Conservation (phyloP, 331 rosid genomes). For the Pyracantha coccinea region DNA sequence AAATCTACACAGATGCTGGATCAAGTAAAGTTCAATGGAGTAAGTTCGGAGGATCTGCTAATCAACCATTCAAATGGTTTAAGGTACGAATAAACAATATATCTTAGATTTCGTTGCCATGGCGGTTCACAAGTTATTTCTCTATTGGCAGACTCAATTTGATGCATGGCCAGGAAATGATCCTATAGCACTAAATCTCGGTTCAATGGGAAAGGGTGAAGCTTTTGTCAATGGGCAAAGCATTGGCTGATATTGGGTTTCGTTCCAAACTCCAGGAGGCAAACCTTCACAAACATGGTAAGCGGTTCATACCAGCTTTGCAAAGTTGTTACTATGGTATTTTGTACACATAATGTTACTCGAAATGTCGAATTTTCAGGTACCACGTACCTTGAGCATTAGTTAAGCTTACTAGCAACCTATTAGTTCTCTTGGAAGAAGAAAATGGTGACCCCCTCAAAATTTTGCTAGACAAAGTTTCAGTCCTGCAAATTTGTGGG, state of each 20-base stretch:
- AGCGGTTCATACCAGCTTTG: neutral
- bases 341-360: neutral
- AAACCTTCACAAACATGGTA: slow-evolving; percentile 80
- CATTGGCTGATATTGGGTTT: slow-evolving; percentile 86
- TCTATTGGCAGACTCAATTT: slow-evolving; percentile 42
- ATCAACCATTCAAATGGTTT: slow-evolving; percentile 69
- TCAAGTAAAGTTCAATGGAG: slow-evolving; percentile 55
- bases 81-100: slow-evolving; percentile 32
- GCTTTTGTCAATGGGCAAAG: slow-evolving; percentile 72
- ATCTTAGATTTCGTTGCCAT: neutral
- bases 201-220: slow-evolving; percentile 81
- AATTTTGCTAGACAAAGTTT: slow-evolving; percentile 25
- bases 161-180: slow-evolving; percentile 56
- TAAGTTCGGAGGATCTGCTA: slow-evolving; percentile 26
- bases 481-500: slow-evolving; percentile 21
- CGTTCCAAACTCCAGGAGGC: slow-evolving; percentile 57
- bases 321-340: neutral
- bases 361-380: slow-evolving; percentile 29
- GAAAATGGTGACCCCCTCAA: slow-evolving; percentile 54
- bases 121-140: neutral
- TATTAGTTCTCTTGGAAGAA: slow-evolving; percentile 64
- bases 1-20: slow-evolving; percentile 39
- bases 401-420: slow-evolving; percentile 53
- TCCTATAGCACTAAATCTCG: slow-evolving; percentile 67
- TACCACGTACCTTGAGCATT: slow-evolving; percentile 74